Conservation (phyloP, 768 basidiomycete species). For the Trametes cingulata region DNA sequence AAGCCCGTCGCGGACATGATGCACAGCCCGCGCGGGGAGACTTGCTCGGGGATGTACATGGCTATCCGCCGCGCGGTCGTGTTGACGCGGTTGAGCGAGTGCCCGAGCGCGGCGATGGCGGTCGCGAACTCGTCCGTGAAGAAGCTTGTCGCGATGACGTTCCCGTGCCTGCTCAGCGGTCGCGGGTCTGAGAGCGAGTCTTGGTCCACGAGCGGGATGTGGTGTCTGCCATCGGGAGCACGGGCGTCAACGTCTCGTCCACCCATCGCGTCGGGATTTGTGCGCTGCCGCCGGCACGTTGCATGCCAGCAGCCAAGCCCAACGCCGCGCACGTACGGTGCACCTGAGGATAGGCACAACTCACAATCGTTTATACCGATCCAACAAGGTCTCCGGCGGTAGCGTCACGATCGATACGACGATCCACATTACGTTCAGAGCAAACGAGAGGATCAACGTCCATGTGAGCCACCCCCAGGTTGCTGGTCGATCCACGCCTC, state of each 20-base stretch:
- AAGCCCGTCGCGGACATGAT: slow-evolving; percentile 42
- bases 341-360: not conserved
- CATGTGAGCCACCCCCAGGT: slow-evolving; percentile 10
- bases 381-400: not conserved
- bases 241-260: not conserved
- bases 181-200: not conserved
- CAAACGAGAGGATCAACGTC: slow-evolving; percentile 2
- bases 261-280: not conserved
- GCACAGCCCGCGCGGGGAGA: slow-evolving; percentile 43
- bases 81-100: slow-evolving; percentile 33
- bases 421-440: slow-evolving; percentile 17
- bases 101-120: slow-evolving; percentile 35
- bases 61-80: slow-evolving; percentile 36
- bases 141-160: slow-evolving; percentile 34
- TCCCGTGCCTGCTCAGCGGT: slow-evolving; percentile 4
- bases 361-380: slow-evolving; percentile 14
- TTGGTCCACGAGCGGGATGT: slow-evolving; percentile 6
- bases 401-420: not conserved
- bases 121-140: slow-evolving; percentile 35
- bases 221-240: slow-evolving; percentile 4
- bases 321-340: not conserved
- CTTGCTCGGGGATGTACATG: slow-evolving; percentile 35
- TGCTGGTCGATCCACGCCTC: not conserved
- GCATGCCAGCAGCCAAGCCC: not conserved
- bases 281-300: not conserved